Percentiles rank a stretch among this genome's conserved stretches.
phyloP scores from a whole-genome alignment of 495 filamentous ascomycete species.

The Pseudoneurospora amorphoporcata region DNA sequence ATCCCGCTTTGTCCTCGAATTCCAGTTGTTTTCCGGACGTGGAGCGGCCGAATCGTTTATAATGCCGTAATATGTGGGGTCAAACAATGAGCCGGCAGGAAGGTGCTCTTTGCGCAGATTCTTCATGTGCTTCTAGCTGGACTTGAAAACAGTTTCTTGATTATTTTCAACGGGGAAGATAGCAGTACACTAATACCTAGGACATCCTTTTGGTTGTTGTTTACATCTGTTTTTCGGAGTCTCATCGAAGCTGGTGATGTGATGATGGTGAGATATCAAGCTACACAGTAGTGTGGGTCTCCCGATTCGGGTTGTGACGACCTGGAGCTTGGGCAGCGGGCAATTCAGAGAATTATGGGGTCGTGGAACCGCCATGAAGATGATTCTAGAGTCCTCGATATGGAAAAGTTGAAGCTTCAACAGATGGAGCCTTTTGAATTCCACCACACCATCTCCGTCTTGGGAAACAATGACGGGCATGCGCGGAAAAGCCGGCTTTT shows the following conservation, averaged over 20 bases:
- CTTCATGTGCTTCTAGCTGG: too few species aligned
- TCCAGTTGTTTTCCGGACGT: not conserved
- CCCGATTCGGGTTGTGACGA: not conserved
- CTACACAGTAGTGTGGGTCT: not conserved
- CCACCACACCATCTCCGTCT: not conserved
- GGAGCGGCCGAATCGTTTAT: not conserved
- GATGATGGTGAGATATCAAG: not conserved
- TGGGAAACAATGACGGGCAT: not conserved
- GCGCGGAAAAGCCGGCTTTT: too few species aligned
- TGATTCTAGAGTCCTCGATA: not conserved
- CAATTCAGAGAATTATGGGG: not conserved
- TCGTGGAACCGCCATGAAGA: not conserved
- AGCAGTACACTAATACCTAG: not conserved
- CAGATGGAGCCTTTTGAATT: not conserved
- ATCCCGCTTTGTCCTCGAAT: not conserved
- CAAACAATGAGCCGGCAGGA: not conserved
- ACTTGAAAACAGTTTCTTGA: not conserved
- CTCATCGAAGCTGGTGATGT: not conserved
- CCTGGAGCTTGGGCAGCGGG: not conserved
- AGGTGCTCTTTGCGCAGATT: not conserved
- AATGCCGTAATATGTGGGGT: not conserved
- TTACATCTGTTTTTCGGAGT: not conserved
- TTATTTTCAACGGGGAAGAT: not conserved
- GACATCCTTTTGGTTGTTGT: not conserved
- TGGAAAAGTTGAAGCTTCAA: not conserved